Base-by-base conservation (phyloP, 2,329 filamentous ascomycete genomes). In the Colletotrichum tamarilloi region DNA sequence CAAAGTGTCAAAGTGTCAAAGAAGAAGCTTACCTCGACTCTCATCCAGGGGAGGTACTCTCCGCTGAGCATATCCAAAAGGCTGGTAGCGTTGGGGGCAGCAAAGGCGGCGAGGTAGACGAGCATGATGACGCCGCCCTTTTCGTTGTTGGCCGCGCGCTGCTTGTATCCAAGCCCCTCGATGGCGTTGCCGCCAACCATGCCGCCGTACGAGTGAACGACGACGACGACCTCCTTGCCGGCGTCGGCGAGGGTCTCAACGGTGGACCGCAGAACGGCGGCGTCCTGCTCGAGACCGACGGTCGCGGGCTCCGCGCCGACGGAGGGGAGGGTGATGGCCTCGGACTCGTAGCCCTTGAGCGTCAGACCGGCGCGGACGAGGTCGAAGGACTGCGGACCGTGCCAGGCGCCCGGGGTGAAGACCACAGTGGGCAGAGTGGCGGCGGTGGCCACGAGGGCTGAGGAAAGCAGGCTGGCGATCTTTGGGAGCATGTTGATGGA, bases 131-230 rank as follows among this genome's bases (percentile, higher is more conserved):
- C 80, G 5, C 85, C 84, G 1, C 84, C 84, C 4, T 77, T 72
- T 57, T 82, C 73, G 2, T 80, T 82, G 3, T 76, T 75, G 0
- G 69, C 73, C 35, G 76, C 74, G 12, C 84, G 79, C 49, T 83
- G 76, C 46, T 78, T 78, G 60, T 82, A 80, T 2, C 81, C 79
- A 1, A 83, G 76, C 0, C 82, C 82, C 14, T 78, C 74, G 9
- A 86, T 76, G 0, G 82, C 85, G 58, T 82, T 82, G 32, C 79
- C 78, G 8, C 80, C 81, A 1, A 85, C 78, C 1, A 84, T 77
- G 16, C 85, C 85, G n/a, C 82, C 82, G 77, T 85, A 86, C 2
- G 83, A 86, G 74, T 87, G 85, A 5, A 81, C 79, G 5, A 84
- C 75, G 2, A 87, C 80, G 0, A 87, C 75, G 16, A 87, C 80